phyloP scores from a whole-genome alignment of 768 basidiomycete species.

The Podaxis sp. region DNA sequence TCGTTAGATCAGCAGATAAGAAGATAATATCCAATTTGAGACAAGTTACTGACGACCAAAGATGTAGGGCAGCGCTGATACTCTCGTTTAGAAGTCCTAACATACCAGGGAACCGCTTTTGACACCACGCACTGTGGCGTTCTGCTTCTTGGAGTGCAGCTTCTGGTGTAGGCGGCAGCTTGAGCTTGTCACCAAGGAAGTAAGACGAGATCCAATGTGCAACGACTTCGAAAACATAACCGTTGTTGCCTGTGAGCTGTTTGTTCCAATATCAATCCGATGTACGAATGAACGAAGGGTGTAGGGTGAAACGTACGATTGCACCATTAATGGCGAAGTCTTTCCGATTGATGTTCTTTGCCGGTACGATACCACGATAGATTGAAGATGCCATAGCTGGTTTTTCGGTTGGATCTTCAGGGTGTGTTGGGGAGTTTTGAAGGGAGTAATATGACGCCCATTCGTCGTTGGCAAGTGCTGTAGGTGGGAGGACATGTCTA shows the following conservation, averaged over 20 bases:
- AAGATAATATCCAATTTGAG: too few species aligned
- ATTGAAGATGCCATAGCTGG: slow-evolving; percentile 29
- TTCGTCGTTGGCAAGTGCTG: neutral
- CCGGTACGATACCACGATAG: slow-evolving; percentile 63
- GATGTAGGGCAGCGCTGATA: slow-evolving; percentile 46
- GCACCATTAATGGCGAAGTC: slow-evolving; percentile 72
- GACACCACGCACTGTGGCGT: slow-evolving; percentile 50
- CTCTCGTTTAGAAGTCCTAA: slow-evolving; percentile 54
- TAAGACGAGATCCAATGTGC: slow-evolving; percentile 69
- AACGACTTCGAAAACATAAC: slow-evolving; percentile 52
- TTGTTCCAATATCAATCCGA: too few species aligned
- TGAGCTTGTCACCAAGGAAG: slow-evolving; percentile 54
- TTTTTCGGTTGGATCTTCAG: neutral
- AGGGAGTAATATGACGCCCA: slow-evolving; percentile 3
- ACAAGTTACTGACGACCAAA: slow-evolving; percentile 48
- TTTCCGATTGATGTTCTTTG: slow-evolving; percentile 49
- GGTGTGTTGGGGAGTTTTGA: neutral
- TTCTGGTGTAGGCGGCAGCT: slow-evolving; percentile 44
- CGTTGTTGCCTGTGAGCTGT: slow-evolving; percentile 56
- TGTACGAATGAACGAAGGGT: neutral
- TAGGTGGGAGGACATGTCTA: slow-evolving; percentile 30
- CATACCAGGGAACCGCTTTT: slow-evolving; percentile 52
- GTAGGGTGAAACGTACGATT: slow-evolving; percentile 37
- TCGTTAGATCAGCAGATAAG: neutral
- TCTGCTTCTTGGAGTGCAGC: slow-evolving; percentile 46